Evolutionary conservation across 345 rosid species (phyloP).

Genomic region (Firmiana major): DNA sequence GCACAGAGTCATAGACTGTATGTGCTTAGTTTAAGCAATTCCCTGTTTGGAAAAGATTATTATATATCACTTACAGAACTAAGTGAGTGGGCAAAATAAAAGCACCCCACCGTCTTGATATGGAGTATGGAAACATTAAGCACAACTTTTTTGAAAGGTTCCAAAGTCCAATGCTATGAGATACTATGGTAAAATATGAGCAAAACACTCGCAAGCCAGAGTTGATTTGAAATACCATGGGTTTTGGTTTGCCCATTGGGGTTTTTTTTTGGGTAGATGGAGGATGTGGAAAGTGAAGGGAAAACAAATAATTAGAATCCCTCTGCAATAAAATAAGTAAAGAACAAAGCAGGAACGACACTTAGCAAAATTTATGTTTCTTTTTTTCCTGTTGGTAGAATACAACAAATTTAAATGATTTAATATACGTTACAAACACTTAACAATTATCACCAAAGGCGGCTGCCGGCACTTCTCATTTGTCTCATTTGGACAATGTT

Average conservation of each 20-base stretch:
- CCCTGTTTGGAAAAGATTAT: background rate
- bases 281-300: constrained; percentile 8
- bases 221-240: background rate
- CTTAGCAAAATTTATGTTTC: background rate
- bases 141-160: constrained; percentile 27
- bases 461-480: background rate
- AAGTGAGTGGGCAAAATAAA: background rate
- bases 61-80: background rate
- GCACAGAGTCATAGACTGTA: too few species aligned
- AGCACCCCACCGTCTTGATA: constrained; percentile 17
- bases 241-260: background rate
- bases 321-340: constrained; percentile 5
- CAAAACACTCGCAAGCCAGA: background rate
- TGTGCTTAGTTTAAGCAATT: background rate
- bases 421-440: background rate
- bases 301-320: constrained; percentile 15
- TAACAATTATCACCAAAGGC: background rate
- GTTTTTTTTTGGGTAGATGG: background rate
- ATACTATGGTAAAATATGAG: constrained; percentile 6
- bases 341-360: background rate
- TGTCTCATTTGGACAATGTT: background rate
- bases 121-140: constrained; percentile 17
- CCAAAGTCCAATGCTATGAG: constrained; percentile 15
- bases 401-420: background rate
- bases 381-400: background rate